A percentile compares a stretch with the other conserved stretches of the same genome.
These are phyloP conservation scores for Beauveria sp. DNA, from an alignment of 2,329 filamentous ascomycete genomes.

Conservation along the genomic window DNA sequence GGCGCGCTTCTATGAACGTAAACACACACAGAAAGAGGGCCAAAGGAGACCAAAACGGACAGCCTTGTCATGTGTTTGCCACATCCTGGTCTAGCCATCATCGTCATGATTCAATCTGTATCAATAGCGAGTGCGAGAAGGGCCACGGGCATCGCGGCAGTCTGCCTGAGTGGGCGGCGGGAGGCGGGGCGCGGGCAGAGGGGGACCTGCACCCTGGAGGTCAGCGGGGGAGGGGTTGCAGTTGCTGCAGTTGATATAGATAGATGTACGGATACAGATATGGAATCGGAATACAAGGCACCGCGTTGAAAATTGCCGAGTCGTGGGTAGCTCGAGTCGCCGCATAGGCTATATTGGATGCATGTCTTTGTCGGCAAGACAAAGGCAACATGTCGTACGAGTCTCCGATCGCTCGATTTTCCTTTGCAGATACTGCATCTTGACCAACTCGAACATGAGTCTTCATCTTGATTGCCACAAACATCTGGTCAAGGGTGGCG, in stretches of 20 bases:
- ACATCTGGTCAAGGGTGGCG: too few species aligned
- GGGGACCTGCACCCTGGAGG: not conserved
- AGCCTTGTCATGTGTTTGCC: not conserved
- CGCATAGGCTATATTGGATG: too few species aligned
- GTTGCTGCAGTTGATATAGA: not conserved
- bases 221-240: conserved; percentile 5
- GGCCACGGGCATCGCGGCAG: conserved; percentile 8
- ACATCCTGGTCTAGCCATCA: not conserved
- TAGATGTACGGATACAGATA: not conserved
- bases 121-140: conserved; percentile 1
- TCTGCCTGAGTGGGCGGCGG: not conserved
- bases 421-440: too few species aligned
- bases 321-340: too few species aligned
- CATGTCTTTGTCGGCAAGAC: too few species aligned
- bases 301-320: too few species aligned
- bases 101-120: not conserved
- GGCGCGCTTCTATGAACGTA: not conserved
- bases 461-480: too few species aligned
- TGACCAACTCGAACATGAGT: too few species aligned
- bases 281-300: not conserved
- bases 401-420: too few species aligned
- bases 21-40: not conserved
- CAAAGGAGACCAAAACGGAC: not conserved
- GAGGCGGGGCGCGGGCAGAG: not conserved
- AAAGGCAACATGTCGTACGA: too few species aligned